phyloP scores from a whole-genome alignment of 495 filamentous ascomycete species.

The Penicillium steckii region DNA sequence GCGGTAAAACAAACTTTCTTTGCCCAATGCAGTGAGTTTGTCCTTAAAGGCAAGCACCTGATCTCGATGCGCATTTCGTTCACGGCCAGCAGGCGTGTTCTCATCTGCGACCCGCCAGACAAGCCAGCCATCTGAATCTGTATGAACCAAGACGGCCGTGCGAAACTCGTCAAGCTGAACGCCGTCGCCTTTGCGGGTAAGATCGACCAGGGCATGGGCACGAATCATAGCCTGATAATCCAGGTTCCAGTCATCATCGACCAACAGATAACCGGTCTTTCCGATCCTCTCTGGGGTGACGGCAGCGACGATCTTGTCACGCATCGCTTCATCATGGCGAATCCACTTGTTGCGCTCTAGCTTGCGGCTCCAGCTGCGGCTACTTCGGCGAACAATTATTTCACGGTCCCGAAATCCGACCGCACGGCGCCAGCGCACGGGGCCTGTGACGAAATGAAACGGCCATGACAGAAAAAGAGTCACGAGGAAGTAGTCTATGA shows the following conservation, averaged over 20 bases:
- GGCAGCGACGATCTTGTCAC: slow-evolving; percentile 58
- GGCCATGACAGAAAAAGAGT: slow-evolving; percentile 75
- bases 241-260: slow-evolving; percentile 77
- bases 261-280: slow-evolving; percentile 78
- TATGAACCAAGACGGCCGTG: slow-evolving; percentile 63
- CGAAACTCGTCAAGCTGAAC: slow-evolving; percentile 53
- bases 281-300: slow-evolving; percentile 59
- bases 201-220: slow-evolving; percentile 60
- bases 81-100: slow-evolving; percentile 50
- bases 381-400: slow-evolving; percentile 70
- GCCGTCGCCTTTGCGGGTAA: slow-evolving; percentile 44
- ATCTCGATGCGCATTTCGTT: slow-evolving; percentile 42
- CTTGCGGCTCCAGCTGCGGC: slow-evolving; percentile 34
- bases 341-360: slow-evolving; percentile 45
- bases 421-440: slow-evolving; percentile 65
- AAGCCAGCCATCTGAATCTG: slow-evolving; percentile 65
- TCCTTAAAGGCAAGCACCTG: slow-evolving; percentile 73
- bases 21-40: slow-evolving; percentile 65
- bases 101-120: slow-evolving; percentile 54
- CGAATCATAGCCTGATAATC: slow-evolving; percentile 74
- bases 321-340: slow-evolving; percentile 44
- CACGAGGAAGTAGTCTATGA: slow-evolving; percentile 68
- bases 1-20: slow-evolving; percentile 80
- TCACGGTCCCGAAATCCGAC: slow-evolving; percentile 70
- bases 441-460: slow-evolving; percentile 63